Evolutionary conservation across 148 eudicot species (phyloP), one percentile per base, ranked within the genome.

Genomic region (Silene conica): DNA sequence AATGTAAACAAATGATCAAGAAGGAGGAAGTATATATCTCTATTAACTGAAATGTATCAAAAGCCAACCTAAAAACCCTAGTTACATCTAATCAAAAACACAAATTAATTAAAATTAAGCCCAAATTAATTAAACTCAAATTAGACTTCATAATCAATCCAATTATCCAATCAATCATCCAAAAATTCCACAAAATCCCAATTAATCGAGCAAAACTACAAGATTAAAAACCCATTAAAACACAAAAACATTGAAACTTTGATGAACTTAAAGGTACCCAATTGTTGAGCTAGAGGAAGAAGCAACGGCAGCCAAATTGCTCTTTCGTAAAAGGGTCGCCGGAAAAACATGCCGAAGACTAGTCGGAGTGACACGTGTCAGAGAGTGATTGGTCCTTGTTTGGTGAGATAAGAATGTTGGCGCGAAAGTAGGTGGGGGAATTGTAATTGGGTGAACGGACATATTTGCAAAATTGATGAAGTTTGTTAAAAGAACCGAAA

Each of bases 371-470:
- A 59, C 79, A 57, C 76, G 26, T 64, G 22, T 18, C 50, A n/a
- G 79, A 62, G 1, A 0, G 61, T 63, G 67, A n/a, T 63, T 70
- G 78, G n/a, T n/a, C 74, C 59, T 2, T 6, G 7, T 57, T 22
- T 1, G 59, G 57, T 64, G 41, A 67, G 56, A 19, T 50, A 78
- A 48, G 4, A 26, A 15, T 28, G 28, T 28, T 71, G 62, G 59
- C 67, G 61, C n/a, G 50, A 20, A 22, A 57, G 56, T 64, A 8
- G 5, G 6, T 6, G 73, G 10, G 38, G 56, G 46, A 26, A 71
- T 75, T 65, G 82, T 54, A 70, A 74, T 5, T 46, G 78, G 72
- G 59, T 70, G 45, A 21, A 50, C 72, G 13, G 34, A 20, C 82
- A 75, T 80, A 26, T 76, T 59, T 68, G 43, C 73, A 19, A 31